Percentiles rank a stretch among this genome's conserved stretches.
These are phyloP conservation scores for Syzygium aromaticum DNA, from an alignment of 345 rosid species.

Conservation along the genomic window DNA sequence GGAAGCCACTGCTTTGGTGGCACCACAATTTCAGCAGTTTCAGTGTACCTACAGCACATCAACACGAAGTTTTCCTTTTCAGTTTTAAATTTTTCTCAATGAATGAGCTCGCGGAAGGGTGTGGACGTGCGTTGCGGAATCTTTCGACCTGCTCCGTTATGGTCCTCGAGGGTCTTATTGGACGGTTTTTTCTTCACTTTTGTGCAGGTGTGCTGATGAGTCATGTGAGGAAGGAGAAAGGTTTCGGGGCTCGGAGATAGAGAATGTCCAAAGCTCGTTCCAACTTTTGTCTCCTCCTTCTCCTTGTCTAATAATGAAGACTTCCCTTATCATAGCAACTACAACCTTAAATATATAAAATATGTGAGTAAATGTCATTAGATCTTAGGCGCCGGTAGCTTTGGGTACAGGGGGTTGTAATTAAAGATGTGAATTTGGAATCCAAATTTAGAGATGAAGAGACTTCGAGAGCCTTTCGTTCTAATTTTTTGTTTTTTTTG, in stretches of 20 bases:
- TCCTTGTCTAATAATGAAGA: conserved; percentile 7
- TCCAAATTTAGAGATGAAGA: not conserved
- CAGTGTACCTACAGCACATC: not conserved
- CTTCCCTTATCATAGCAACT: not conserved
- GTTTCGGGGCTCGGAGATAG: conserved; percentile 33
- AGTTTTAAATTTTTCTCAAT: not conserved
- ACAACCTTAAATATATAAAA: not conserved
- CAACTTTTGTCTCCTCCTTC: conserved; percentile 5
- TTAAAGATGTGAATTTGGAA: not conserved
- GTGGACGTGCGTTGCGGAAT: not conserved
- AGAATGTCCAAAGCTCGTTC: conserved; percentile 11
- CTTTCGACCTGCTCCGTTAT: not conserved
- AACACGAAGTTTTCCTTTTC: not conserved
- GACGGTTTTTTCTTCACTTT: not conserved
- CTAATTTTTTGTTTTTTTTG: not conserved
- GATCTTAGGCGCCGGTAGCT: not conserved
- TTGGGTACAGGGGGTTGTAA: not conserved
- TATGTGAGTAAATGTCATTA: not conserved
- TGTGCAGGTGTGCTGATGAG: conserved; percentile 41
- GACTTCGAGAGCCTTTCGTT: not conserved
- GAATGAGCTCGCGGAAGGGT: not conserved
- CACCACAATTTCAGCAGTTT: not conserved
- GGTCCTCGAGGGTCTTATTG: not conserved
- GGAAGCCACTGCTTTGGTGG: not conserved
- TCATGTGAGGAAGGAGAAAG: conserved; percentile 41